A percentile compares a stretch with the other conserved stretches of the same genome.
Conservation (phyloP, 164 flowering plant genomes). For the Amborella trichopoda region DNA sequence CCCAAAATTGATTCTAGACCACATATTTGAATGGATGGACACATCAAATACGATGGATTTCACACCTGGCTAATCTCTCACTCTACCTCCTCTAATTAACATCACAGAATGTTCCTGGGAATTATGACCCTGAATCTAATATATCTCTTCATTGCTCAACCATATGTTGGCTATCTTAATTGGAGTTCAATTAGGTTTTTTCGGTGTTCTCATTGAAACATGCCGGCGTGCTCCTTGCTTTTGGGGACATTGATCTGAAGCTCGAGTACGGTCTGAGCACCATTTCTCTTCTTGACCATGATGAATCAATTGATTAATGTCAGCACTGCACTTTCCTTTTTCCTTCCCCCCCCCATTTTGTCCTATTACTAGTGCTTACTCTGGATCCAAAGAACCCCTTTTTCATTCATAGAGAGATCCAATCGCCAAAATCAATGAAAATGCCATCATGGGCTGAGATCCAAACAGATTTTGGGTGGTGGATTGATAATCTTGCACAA, state of each 20-base stretch:
- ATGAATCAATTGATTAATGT: conserved; percentile 1
- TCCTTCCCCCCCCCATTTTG: not conserved
- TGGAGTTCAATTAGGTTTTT: conserved; percentile 1
- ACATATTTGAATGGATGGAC: no score
- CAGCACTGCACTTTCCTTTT: not conserved
- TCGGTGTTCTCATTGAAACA: conserved; percentile 3
- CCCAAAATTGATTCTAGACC: no score
- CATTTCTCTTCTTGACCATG: not conserved
- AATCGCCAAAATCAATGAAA: not conserved
- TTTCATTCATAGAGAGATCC: not conserved
- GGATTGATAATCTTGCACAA: no score
- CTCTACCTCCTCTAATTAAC: conserved; percentile 9
- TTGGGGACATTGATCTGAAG: conserved; percentile 4
- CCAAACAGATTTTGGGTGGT: conserved; percentile 2
- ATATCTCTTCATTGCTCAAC: conserved; percentile 4
- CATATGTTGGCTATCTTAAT: conserved; percentile 4
- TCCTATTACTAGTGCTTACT: not conserved
- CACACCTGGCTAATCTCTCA: conserved; percentile 6
- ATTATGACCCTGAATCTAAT: conserved; percentile 4
- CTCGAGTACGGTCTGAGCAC: conserved; percentile 1
- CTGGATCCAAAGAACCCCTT: not conserved
- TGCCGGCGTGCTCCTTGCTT: not conserved
- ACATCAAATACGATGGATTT: no score
- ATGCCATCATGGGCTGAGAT: not conserved
- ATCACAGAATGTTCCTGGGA: conserved; percentile 2